Percentiles rank a stretch among this genome's conserved stretches.
These are phyloP conservation scores for Xerocomus potaroensis DNA, from an alignment of 768 basidiomycete species.

Conservation along the genomic window DNA sequence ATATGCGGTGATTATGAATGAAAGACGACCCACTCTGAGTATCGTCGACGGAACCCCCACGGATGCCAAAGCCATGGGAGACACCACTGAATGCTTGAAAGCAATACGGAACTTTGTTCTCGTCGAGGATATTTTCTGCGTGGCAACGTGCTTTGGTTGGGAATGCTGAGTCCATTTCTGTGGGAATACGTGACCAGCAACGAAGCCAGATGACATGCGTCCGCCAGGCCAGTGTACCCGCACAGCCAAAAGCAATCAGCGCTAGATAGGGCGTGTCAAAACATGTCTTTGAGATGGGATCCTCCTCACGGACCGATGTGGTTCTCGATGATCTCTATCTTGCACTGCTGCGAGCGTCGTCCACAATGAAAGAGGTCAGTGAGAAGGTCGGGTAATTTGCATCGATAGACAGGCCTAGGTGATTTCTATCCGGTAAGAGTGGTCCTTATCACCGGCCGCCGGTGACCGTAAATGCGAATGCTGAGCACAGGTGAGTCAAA, in stretches of 20 bases:
- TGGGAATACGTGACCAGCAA: neutral
- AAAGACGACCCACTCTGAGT: conserved; percentile 16
- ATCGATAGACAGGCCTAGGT: too few relatives aligned
- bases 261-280: conserved; percentile 29
- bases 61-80: conserved; percentile 34
- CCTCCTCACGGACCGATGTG: conserved; percentile 39
- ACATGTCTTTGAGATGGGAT: neutral
- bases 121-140: conserved; percentile 53
- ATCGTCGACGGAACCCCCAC: conserved; percentile 28
- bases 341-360: too few relatives aligned
- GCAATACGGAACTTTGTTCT: conserved; percentile 48
- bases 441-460: too few relatives aligned
- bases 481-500: too few relatives aligned
- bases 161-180: conserved; percentile 57
- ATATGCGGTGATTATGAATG: neutral
- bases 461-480: too few relatives aligned
- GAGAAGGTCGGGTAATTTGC: too few relatives aligned
- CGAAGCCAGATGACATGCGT: neutral
- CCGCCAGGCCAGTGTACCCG: conserved; percentile 36
- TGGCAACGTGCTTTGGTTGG: conserved; percentile 46
- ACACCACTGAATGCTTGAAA: conserved; percentile 53
- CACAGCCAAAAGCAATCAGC: conserved; percentile 52
- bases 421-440: too few relatives aligned
- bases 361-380: too few relatives aligned
- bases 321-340: conserved; percentile 43